These are phyloP conservation scores for Arabidopsis suecica DNA, from an alignment of 345 rosid species.

Conservation along the genomic window DNA sequence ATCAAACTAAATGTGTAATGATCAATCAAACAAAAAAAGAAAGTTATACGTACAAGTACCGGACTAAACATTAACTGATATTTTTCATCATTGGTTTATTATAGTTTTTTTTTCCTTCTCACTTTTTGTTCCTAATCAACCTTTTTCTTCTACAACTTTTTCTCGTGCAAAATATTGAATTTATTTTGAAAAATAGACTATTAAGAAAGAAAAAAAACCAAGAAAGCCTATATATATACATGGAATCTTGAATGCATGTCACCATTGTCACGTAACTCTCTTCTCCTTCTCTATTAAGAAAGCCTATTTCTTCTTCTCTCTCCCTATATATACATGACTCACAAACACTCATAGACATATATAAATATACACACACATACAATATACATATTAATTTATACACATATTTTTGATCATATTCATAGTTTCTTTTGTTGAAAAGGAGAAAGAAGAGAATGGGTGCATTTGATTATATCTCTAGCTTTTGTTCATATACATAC, in stretches of 20 bases:
- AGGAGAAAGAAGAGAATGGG: slow-evolving; percentile 65
- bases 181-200: not conserved
- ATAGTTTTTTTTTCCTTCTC: not conserved
- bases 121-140: slow-evolving; percentile 7
- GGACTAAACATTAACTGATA: no score
- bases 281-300: slow-evolving; percentile 47
- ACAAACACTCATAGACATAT: not conserved
- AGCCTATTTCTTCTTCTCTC: slow-evolving; percentile 29
- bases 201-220: not conserved
- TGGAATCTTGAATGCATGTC: slow-evolving; percentile 46
- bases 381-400: not conserved
- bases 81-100: not conserved
- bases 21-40: no score
- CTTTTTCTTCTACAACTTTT: slow-evolving; percentile 23
- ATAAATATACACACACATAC: not conserved
- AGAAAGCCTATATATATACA: slow-evolving; percentile 30
- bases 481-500: slow-evolving; percentile 74
- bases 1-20: no score
- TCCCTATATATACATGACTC: slow-evolving; percentile 6
- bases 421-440: slow-evolving; percentile 18
- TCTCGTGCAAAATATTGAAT: slow-evolving; percentile 1
- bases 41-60: no score
- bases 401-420: slow-evolving; percentile 26
- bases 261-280: slow-evolving; percentile 36
- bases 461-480: slow-evolving; percentile 81